Evolutionary conservation across 305 asterid species (phyloP), one percentile per base, ranked within the genome.

Genomic region (Plantago lanceolata): DNA sequence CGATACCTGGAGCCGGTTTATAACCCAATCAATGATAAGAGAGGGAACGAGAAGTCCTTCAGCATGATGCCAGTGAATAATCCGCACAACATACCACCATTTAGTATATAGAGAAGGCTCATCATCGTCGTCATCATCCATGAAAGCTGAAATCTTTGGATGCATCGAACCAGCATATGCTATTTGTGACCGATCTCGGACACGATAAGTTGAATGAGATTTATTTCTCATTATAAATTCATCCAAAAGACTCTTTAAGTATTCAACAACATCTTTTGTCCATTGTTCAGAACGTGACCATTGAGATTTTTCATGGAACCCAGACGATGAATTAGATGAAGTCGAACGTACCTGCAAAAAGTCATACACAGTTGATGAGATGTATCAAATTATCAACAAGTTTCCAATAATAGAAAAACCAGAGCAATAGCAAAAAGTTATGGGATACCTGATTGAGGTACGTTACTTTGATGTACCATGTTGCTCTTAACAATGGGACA

Each of bases 81-180:
- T 82, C 76, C 99, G 86, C 67, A 90, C 96, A 73, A 88, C 85
- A 70, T 94, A 94, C 97, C 99, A 94, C 99, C 99, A 94, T 78
- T 94, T 94, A 60, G 79, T 83, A 82, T 90, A 85, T 51, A 85
- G 78, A 12, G 97, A 84, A 65, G 97, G 96, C 78, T 85, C 97
- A 63, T 24, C 28, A 24, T 24, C 28, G 3, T 85, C 97, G 61
- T 81, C 91, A 73, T 79, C 81, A 78, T 81, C 95, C 33, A 73
- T 56, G 57, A 65, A 63, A 48, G 86, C 51, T 68, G 87, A 72
- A 66, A 65, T 76, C 77, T 82, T 84, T 69, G 73, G 85, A 78
- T 83, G 93, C 56, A 78, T 59, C 49, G 95, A 78, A 71, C 89
- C 97, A 69, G 89, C 61, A 81, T 65, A 86, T 67, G 70, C 78